Conservation (phyloP, 148 eudicot species). For the Heliosperma pusillum region DNA sequence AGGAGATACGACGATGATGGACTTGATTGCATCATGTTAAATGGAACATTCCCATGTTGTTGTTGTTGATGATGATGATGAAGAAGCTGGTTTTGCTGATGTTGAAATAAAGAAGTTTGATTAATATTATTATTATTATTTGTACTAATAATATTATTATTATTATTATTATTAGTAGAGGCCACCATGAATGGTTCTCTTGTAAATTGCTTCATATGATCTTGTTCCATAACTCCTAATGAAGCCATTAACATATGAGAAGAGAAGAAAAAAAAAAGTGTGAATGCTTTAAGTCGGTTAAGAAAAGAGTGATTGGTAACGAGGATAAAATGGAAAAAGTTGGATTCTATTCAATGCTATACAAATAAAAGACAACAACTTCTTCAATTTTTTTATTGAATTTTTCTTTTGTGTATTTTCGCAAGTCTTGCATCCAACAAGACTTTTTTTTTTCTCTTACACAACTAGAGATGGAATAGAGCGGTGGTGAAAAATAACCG, state of each 20-base stretch:
- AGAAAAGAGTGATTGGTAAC: conserved; percentile 5
- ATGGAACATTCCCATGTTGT: conserved; percentile 25
- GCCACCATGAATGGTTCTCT: not conserved
- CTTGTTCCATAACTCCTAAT: conserved; percentile 6
- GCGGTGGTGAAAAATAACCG: not conserved
- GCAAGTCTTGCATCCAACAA: not conserved
- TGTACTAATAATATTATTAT: not conserved
- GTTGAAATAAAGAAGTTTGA: not conserved
- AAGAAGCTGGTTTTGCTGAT: conserved; percentile 3
- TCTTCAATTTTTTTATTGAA: not conserved
- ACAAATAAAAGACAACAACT: conserved; percentile 14
- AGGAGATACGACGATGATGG: conserved; percentile 27
- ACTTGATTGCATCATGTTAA: conserved; percentile 33
- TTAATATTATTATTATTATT: not conserved
- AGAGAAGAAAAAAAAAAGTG: not conserved
- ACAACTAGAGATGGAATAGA: not conserved
- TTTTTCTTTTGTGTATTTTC: conserved; percentile 3
- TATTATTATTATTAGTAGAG: not conserved
- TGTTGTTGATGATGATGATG: conserved; percentile 17
- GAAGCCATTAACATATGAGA: conserved; percentile 5
- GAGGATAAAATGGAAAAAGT: conserved; percentile 20
- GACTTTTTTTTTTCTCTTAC: conserved; percentile 8
- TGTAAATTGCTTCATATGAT: conserved; percentile 9
- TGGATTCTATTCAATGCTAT: conserved; percentile 6
- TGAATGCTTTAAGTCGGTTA: conserved; percentile 10